A percentile compares a stretch with the other conserved stretches of the same genome.
phyloP scores from a whole-genome alignment of 139 green algal species.

The Micromonas commoda region DNA sequence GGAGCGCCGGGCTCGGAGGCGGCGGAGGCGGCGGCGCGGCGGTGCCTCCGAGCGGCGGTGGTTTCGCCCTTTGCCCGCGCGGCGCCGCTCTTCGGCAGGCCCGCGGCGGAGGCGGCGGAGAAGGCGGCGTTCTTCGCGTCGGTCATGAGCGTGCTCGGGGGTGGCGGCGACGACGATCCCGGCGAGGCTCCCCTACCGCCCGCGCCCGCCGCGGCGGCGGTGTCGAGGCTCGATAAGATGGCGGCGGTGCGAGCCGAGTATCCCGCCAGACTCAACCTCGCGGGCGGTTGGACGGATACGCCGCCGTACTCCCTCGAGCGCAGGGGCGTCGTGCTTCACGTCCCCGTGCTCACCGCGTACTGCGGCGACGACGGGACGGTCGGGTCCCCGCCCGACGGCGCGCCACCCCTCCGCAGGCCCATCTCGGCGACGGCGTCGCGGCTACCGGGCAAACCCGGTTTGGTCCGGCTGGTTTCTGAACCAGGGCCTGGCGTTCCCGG shows the following conservation, averaged over 20 bases:
- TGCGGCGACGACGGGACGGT: too few species aligned
- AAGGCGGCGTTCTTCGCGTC: too few species aligned
- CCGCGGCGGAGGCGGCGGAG: too few species aligned
- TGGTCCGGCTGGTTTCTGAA: not conserved
- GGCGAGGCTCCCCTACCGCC: not conserved
- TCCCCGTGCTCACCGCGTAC: constrained; percentile 26
- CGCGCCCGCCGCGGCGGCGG: too few species aligned
- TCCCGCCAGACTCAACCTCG: constrained; percentile 35
- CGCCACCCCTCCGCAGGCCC: too few species aligned
- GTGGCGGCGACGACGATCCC: not conserved
- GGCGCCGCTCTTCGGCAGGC: not conserved
- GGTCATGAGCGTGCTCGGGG: too few species aligned
- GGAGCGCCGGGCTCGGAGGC: constrained; percentile 14
- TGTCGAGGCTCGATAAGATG: not conserved
- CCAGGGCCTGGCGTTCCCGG: too few species aligned
- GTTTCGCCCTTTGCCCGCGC: not conserved
- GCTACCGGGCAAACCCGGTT: not conserved
- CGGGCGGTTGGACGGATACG: constrained; percentile 40
- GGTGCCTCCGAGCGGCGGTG: not conserved
- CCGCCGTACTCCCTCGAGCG: constrained; percentile 37
- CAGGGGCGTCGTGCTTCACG: constrained; percentile 31
- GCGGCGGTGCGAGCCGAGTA: constrained; percentile 4
- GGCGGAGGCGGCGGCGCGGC: not conserved
- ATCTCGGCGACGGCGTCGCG: not conserved
- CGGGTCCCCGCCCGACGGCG: not conserved